phyloP scores from a whole-genome alignment of 441 rosid genomes.

The Bruguiera hainesii region DNA sequence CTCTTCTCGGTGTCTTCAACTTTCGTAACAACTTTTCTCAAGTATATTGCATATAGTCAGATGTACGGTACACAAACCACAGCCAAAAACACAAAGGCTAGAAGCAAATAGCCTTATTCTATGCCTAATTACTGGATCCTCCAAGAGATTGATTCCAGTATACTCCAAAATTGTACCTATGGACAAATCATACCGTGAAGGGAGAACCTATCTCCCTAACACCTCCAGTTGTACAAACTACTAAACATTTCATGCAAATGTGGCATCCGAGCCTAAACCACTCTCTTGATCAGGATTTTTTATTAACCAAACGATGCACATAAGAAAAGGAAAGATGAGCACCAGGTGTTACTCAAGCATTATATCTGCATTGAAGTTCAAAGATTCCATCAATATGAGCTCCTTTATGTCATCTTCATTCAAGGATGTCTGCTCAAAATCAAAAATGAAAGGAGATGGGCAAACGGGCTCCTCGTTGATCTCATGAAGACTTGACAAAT shows the following conservation, averaged over 20 bases:
- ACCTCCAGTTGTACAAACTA: conserved; percentile 8
- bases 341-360: conserved; percentile 27
- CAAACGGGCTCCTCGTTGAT: conserved; percentile 77
- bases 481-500: conserved; percentile 63
- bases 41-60: background rate
- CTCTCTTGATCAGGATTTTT: conserved; percentile 3
- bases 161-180: conserved; percentile 1
- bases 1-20: background rate
- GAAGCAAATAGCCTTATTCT: conserved; percentile 18
- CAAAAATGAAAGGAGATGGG: conserved; percentile 61
- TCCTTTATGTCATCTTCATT: conserved; percentile 76
- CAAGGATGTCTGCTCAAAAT: conserved; percentile 72
- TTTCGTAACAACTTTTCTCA: background rate
- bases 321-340: background rate
- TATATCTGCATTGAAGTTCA: conserved; percentile 41
- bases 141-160: conserved; percentile 8
- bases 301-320: conserved; percentile 10
- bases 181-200: background rate
- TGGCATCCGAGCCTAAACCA: conserved; percentile 14
- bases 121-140: conserved; percentile 1
- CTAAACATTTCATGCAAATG: conserved; percentile 2
- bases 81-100: conserved; percentile 16
- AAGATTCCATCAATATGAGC: conserved; percentile 66
- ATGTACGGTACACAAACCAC: conserved; percentile 20
- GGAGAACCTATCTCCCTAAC: conserved; percentile 33